Evolutionary conservation across 164 flowering plant species (phyloP).

Genomic region (Warburgia ugandensis): DNA sequence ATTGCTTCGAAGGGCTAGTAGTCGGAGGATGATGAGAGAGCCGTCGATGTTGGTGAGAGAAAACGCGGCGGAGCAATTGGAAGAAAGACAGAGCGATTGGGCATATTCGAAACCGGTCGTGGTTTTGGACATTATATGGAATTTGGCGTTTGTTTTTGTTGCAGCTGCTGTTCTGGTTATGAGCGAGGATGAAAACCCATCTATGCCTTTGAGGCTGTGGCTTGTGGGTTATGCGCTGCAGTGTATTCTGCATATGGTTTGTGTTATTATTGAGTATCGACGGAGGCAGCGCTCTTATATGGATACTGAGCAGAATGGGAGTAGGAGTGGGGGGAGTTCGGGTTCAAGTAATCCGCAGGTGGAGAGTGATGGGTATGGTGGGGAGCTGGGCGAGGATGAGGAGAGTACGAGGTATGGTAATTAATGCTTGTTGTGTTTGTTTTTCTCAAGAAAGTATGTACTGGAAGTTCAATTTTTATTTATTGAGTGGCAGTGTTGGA

Average conservation of each 20-base stretch:
- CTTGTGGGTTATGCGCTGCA: conserved; percentile 44
- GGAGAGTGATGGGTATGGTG: conserved; percentile 20
- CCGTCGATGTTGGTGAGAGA: conserved; percentile 52
- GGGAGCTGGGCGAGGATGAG: conserved; percentile 25
- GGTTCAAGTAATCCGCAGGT: conserved; percentile 6
- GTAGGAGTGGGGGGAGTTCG: conserved; percentile 6
- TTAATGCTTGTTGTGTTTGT: not conserved
- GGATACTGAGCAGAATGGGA: not conserved
- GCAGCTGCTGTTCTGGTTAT: conserved; percentile 24
- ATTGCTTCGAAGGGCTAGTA: conserved; percentile 41
- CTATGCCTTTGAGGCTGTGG: conserved; percentile 50
- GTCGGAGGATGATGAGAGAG: conserved; percentile 48
- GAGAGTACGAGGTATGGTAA: conserved; percentile 31
- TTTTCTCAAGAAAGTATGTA: no score
- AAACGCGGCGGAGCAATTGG: conserved; percentile 53
- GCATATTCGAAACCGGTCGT: conserved; percentile 57
- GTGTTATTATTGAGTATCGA: conserved; percentile 38
- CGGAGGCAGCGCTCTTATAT: conserved; percentile 15
- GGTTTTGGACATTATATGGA: conserved; percentile 45
- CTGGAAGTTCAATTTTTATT: not conserved
- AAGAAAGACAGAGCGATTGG: conserved; percentile 55
- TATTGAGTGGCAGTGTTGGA: no score
- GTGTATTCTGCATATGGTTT: conserved; percentile 39
- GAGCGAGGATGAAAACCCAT: conserved; percentile 31
- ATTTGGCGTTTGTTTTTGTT: conserved; percentile 36